These are phyloP conservation scores for Ilex aquifolium DNA, from an alignment of 257 asterid genomes.

Conservation along the genomic window DNA sequence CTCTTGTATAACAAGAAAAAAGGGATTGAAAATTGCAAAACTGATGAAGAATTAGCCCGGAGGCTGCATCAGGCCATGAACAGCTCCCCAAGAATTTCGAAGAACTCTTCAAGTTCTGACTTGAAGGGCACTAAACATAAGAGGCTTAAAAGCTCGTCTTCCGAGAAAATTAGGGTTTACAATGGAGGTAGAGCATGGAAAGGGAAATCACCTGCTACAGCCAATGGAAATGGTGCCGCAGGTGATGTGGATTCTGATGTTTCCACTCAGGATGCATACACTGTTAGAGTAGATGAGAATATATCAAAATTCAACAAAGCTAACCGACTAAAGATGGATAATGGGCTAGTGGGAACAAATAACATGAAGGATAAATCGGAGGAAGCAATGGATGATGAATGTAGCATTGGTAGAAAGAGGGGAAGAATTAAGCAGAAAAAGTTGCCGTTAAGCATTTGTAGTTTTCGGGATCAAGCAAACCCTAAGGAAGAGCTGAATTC, in stretches of 20 bases:
- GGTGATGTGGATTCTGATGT: slow-evolving; percentile 25
- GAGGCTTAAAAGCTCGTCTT: slow-evolving; percentile 41
- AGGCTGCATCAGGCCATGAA: slow-evolving; percentile 58
- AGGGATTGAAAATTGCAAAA: slow-evolving; percentile 34
- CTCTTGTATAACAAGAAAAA: slow-evolving; percentile 49
- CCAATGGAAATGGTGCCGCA: slow-evolving; percentile 29
- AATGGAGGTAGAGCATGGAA: slow-evolving; percentile 27
- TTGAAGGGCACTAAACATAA: slow-evolving; percentile 40
- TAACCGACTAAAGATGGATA: slow-evolving; percentile 25
- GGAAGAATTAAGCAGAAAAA: slow-evolving; percentile 74
- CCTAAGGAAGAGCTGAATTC: slow-evolving; percentile 47
- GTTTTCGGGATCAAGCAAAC: slow-evolving; percentile 58
- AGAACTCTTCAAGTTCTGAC: slow-evolving; percentile 36
- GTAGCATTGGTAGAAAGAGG: slow-evolving; percentile 52
- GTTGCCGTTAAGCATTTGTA: slow-evolving; percentile 80
- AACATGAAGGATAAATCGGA: slow-evolving; percentile 19
- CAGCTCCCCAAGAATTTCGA: slow-evolving; percentile 65
- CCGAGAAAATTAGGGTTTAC: slow-evolving; percentile 13
- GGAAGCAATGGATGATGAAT: slow-evolving; percentile 35
- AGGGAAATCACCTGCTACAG: slow-evolving; percentile 19
- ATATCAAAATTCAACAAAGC: slow-evolving; percentile 25
- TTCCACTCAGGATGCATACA: slow-evolving; percentile 29
- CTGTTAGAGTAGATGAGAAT: slow-evolving; percentile 43
- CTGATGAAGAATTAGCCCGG: slow-evolving; percentile 68
- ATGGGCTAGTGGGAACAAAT: slow-evolving; percentile 25